These are phyloP conservation scores for Beauveria varroae DNA, from an alignment of 2,329 filamentous ascomycete species.

Conservation along the genomic window DNA sequence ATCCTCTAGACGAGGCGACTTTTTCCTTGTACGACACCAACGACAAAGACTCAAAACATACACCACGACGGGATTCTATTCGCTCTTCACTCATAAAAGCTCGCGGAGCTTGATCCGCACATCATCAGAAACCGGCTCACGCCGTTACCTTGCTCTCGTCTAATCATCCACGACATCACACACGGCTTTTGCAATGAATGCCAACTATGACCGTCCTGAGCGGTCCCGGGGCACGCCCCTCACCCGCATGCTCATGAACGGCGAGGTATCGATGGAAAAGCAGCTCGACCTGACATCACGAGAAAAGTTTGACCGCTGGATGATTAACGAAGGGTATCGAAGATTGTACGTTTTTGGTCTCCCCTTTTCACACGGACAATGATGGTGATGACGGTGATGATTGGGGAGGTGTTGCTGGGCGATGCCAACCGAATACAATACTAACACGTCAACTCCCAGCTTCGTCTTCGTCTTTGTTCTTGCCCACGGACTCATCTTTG, in stretches of 20 bases:
- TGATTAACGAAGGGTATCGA: slow-evolving; percentile 82
- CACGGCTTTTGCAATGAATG: neutral
- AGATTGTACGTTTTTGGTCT: slow-evolving; percentile 53
- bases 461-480: slow-evolving; percentile 71
- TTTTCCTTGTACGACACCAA: neutral
- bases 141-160: neutral
- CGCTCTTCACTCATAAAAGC: neutral
- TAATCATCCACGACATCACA: neutral
- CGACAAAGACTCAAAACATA: neutral
- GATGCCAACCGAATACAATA: slow-evolving; percentile 4
- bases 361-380: too few relatives aligned
- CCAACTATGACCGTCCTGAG: slow-evolving; percentile 43
- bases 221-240: slow-evolving; percentile 76
- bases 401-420: too few relatives aligned
- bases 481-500: slow-evolving; percentile 68
- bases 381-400: too few relatives aligned
- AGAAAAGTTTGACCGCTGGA: slow-evolving; percentile 76
- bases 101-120: neutral
- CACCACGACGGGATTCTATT: neutral
- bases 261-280: slow-evolving; percentile 69
- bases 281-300: slow-evolving; percentile 59
- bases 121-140: neutral
- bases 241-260: slow-evolving; percentile 74
- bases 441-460: slow-evolving; percentile 30
- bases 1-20: neutral